A percentile compares a stretch with the other conserved stretches of the same genome.
Conservation (phyloP, 1,284 basidiomycete genomes). For the Meira miltonrushii region DNA sequence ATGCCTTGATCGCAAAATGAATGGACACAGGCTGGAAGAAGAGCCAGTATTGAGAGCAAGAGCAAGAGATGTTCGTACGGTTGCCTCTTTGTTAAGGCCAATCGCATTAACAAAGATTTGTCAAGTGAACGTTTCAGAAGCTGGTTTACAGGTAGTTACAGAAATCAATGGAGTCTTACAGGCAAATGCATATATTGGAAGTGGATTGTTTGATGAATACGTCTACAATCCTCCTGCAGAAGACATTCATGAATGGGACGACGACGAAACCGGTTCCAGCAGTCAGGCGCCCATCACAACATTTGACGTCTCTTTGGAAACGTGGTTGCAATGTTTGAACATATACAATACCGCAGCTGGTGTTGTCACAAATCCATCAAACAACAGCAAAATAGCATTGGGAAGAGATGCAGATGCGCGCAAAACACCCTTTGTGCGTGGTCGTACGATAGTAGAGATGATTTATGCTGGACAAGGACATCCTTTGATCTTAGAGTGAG, state of each 20-base stretch:
- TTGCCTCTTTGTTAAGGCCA: not conserved
- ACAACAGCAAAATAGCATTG: not conserved
- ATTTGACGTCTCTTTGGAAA: not conserved
- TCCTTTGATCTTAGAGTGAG: conserved; percentile 1
- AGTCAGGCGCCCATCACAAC: not conserved
- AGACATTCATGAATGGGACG: not conserved
- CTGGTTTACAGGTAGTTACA: not conserved
- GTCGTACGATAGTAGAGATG: not conserved
- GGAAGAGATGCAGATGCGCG: not conserved
- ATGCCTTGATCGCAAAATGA: too few relatives aligned
- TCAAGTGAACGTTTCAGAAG: not conserved
- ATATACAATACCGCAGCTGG: conserved; percentile 1
- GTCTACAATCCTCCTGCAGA: not conserved
- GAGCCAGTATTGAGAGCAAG: not conserved
- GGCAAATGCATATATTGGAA: conserved; percentile 1
- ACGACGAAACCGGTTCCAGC: not conserved
- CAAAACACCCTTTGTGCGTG: not conserved
- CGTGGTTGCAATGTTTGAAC: conserved; percentile 1
- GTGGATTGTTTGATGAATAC: conserved; percentile 1
- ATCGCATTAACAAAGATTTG: not conserved
- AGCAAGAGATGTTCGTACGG: not conserved
- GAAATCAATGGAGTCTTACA: not conserved
- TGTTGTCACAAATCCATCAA: not conserved
- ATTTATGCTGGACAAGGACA: not conserved
- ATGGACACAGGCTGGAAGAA: too few relatives aligned